Evolutionary conservation across 805 yeast genomes (phyloP).

Genomic region (Saccharomycopsis olivae): DNA sequence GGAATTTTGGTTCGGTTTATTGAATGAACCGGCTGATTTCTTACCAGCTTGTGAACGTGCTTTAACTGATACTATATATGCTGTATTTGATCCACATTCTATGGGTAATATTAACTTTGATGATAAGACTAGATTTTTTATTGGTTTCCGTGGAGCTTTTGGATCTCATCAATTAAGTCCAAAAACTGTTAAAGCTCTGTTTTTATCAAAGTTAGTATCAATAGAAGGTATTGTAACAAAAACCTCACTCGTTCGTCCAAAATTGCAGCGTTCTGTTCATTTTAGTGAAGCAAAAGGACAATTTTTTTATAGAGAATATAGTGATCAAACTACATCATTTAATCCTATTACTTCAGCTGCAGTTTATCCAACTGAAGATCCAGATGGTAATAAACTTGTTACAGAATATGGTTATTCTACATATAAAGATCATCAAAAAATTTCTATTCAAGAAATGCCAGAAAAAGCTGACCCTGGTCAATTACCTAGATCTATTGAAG

Average conservation of each 20-base stretch:
- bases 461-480: constrained; percentile 98
- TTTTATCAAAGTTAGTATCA: constrained; percentile 71
- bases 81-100: constrained; percentile 56
- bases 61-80: constrained; percentile 63
- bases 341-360: constrained; percentile 77
- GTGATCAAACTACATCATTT: constrained; percentile 86
- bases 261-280: constrained; percentile 83
- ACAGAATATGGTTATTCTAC: constrained; percentile 92
- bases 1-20: constrained; percentile 64
- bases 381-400: constrained; percentile 76
- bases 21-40: constrained; percentile 70
- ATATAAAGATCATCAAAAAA: constrained; percentile 87
- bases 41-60: constrained; percentile 88
- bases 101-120: constrained; percentile 41
- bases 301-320: constrained; percentile 84
- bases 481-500: constrained; percentile 85
- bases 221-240: constrained; percentile 94
- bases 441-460: constrained; percentile 95
- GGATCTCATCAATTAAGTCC: constrained; percentile 85
- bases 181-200: constrained; percentile 68
- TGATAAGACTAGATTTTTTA: constrained; percentile 53
- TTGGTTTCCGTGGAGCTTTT: constrained; percentile 84
- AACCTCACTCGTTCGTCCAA: constrained; percentile 89
- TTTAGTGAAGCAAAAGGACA: constrained; percentile 76
- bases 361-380: constrained; percentile 85